A percentile compares a stretch with the other conserved stretches of the same genome.
Conservation (phyloP, 2,329 filamentous ascomycete species). For the Diaporthe batatas region DNA sequence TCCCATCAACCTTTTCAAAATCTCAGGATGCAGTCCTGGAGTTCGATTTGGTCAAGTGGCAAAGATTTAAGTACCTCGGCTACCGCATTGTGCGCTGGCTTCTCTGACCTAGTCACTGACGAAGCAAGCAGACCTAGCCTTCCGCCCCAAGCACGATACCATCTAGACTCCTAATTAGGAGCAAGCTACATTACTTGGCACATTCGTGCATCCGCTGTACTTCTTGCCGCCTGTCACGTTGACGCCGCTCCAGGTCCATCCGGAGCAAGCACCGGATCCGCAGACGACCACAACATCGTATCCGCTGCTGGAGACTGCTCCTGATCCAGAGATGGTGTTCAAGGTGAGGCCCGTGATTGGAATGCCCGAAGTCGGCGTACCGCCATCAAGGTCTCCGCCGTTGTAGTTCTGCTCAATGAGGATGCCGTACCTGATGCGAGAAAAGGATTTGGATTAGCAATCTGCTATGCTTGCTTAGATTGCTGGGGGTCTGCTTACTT, state of each 20-base stretch:
- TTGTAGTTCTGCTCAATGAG: conserved; percentile 43
- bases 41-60: not conserved
- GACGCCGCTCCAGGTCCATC: conserved; percentile 41
- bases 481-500: conserved; percentile 14
- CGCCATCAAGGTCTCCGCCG: conserved; percentile 39
- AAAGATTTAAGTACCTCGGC: not conserved
- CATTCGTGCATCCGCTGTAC: conserved; percentile 32
- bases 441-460: not conserved
- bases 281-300: conserved; percentile 41
- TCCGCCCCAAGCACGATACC: not conserved
- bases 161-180: not conserved
- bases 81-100: not conserved
- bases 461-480: too few relatives aligned
- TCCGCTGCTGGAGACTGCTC: conserved; percentile 37
- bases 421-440: conserved; percentile 36
- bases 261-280: conserved; percentile 34
- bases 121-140: too few relatives aligned
- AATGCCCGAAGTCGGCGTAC: conserved; percentile 36
- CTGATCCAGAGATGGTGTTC: conserved; percentile 35
- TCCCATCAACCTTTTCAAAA: not conserved
- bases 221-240: conserved; percentile 39
- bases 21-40: not conserved
- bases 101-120: too few relatives aligned
- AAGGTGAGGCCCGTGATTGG: conserved; percentile 40
- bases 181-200: conserved; percentile 37